Base-by-base conservation (phyloP, 2,329 filamentous ascomycete genomes). In the Pseudovirgaria hyperparasitica region DNA sequence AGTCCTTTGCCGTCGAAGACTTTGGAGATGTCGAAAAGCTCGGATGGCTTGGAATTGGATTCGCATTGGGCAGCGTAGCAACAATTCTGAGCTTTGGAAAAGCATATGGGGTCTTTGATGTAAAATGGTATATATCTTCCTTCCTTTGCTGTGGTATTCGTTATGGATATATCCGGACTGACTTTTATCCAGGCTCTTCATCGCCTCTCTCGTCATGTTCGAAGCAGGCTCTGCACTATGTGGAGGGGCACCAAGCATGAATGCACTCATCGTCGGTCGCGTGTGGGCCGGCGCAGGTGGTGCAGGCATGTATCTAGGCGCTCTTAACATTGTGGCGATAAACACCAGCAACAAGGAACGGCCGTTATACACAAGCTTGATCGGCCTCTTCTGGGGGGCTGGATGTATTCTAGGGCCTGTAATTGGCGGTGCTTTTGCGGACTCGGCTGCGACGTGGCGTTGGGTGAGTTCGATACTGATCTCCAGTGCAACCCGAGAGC, bases 231-330 rank as follows among this genome's bases (percentile, higher is more conserved):
- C 32, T 27, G 45, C 43, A n/a, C 26, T 53, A 2, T 50, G 48
- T 30, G 50, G 43, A 11, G 39, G 35, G 4, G 50, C 50, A 5
- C 36, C 40, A 4, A 34, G 31, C 2, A 43, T 45, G 31, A 28
- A 32, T 9, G 39, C 46, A 9, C 27, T 48, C 9, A 45, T 54
- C 22, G 33, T 50, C 15, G 49, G 50, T 14, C 34, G 49, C 16
- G 46, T 43, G 9, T 30, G 46, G 11, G 41, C 41, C 22, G 49
- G 49, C 4, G 36, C 42, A 6, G 49, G 49, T 7, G 48, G 43
- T 4, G 30, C 23, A 13, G 46, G 50, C 10, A 48, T 50, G 32
- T 50, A 50, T 19, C 23, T 49, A 2, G 49, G 47, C 14, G 18
- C 18, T 12, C 21, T 33, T 13, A 31, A 27, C 20, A 10, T 27